phyloP scores from a whole-genome alignment of 441 rosid species.

The Biscutella auriculata region DNA sequence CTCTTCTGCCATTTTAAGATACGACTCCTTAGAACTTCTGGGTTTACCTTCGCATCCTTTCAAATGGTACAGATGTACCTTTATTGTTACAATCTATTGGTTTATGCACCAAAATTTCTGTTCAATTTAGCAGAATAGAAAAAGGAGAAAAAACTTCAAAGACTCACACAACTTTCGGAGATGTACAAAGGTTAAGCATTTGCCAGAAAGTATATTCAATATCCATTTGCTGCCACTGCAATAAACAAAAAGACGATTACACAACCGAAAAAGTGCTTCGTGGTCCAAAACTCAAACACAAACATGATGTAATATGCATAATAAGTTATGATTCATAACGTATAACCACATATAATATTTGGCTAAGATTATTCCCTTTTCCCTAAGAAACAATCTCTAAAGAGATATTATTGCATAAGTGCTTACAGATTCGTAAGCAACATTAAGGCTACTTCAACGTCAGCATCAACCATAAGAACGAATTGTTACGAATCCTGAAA shows the following conservation, averaged over 20 bases:
- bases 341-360: neutral
- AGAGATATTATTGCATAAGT: neutral
- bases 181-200: conserved; percentile 93
- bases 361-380: neutral
- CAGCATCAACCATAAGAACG: neutral
- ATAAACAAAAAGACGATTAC: conserved; percentile 8
- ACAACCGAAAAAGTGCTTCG: neutral
- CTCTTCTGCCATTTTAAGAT: neutral
- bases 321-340: neutral
- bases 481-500: neutral
- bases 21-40: neutral
- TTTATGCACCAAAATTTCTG: neutral
- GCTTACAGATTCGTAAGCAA: neutral
- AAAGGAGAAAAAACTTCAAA: neutral
- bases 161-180: conserved; percentile 95
- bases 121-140: neutral
- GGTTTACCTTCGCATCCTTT: neutral
- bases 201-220: conserved; percentile 97
- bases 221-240: conserved; percentile 99
- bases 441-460: neutral
- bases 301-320: neutral
- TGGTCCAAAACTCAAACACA: neutral
- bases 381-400: neutral
- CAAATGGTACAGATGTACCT: neutral
- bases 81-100: neutral